Base-by-base conservation (phyloP, 2,329 filamentous ascomycete genomes). In the Amesomyces nigricolor region DNA sequence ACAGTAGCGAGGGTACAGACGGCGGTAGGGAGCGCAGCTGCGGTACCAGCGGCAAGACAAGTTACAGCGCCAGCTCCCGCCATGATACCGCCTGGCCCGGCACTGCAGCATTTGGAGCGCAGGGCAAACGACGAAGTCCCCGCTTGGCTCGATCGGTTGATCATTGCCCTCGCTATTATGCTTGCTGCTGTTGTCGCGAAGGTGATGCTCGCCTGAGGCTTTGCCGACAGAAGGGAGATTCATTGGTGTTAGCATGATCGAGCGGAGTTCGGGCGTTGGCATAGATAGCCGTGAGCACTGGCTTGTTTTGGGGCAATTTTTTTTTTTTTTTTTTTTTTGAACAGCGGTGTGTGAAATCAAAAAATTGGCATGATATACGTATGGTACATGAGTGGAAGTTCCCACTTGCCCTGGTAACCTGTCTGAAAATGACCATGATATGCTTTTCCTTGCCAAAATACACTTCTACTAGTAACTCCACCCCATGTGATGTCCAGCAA, bases 141-240 rank as follows among this genome's bases (percentile, higher is more conserved):
- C 1, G 72, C 83, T 11, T 95, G 89, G 87, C 77, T 96, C 16
- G 91, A 96, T 70, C 82, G 88, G 60, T 80, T 86, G 38, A 96
- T 96, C 61, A 82, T 86, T 19, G 86, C 82, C 6, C 71, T 96
- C 16, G 75, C 89, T 0, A 77, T 89, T 13, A 75, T 88, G 26
- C 73, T 96, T 17, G 73, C 85, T 3, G 81, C 88, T 19, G 81
- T 95, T 75, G 73, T 96, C 19, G 58, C 82, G 54, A 85, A 81
- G 65, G 73, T 83, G 29, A 61, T 80, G 14, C n/a, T 66, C 29
- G 54, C 47, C 45, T 65, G 52, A 61, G 30, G 13, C 14, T 11
- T 5, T 16, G 6, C 8, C 11, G n/a, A n/a, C 17, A 5, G 17
- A 19, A 19, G 17, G 17, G 17, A 19, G 17, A 3, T 19, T 19